Base-by-base conservation (phyloP, 2,329 filamentous ascomycete genomes). In the Penicillium sp. region DNA sequence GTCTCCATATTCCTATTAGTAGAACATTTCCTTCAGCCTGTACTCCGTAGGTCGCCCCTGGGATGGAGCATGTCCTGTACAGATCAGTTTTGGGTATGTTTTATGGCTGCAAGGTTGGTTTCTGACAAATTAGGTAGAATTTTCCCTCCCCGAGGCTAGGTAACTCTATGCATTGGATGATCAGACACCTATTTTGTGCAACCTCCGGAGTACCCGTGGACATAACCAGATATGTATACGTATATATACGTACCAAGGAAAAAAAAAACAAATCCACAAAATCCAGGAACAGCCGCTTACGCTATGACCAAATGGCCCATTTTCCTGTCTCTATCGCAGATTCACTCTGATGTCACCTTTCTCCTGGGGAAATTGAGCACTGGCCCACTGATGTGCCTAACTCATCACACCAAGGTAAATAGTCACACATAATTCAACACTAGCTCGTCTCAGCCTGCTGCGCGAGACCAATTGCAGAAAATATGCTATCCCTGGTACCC, bases 1-100 rank as follows among this genome's bases (percentile, higher is more conserved):
- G 61, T 53, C 58, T 64, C 63, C 58, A 59, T 59, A 58, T 57
- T 62, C 57, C 61, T 65, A 65, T 64, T 64, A 62, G 61, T 62
- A 63, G 61, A 62, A 65, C 57, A 56, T 42, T 37, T 22, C 50
- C 39, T 46, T 40, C 13, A 34, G 16, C 29, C 48, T 50, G 37
- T 32, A 42, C 11, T 6, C 22, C 16, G 26, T 29, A 29, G 26
- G 20, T n/a, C n/a, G n/a, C 52, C 52, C 46, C 45, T 37, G 20
- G 44, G 18, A 49, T 43, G 45, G 38, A 24, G 13, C 39, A 40
- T 50, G 24, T 39, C 9, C 5, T 34, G 34, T 31, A 40, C 51
- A 53, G 24, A 29, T 49, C 51, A 39, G 29, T 34, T 50, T 46
- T 39, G 29, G 40, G 32, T 16, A 26, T 50, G 48, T 32, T 51